Evolutionary conservation across 2,329 filamentous ascomycete genomes (phyloP).

Genomic region (Tolypocladium ovalisporum): DNA sequence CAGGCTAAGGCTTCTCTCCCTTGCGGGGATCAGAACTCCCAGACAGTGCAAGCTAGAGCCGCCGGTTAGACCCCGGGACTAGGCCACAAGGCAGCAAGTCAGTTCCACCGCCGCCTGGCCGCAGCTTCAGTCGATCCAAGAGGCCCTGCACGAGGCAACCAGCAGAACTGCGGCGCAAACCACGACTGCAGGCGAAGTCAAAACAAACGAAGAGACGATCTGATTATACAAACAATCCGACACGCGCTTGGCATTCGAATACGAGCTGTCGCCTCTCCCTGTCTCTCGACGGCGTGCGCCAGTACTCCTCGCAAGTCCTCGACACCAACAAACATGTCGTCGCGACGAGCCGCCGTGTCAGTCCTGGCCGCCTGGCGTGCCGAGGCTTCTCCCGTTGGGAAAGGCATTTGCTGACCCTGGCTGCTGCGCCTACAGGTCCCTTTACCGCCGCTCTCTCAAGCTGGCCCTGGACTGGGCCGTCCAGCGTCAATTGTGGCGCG

Average conservation of each 20-base stretch:
- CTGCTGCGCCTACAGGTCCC: constrained; percentile 39
- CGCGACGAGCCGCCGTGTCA: constrained; percentile 40
- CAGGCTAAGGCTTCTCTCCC: too few relatives aligned
- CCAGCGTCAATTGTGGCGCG: constrained; percentile 85
- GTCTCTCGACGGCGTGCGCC: neutral
- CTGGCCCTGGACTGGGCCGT: constrained; percentile 92
- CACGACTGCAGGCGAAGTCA: neutral
- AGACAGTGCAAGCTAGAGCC: neutral
- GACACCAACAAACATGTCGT: constrained; percentile 12
- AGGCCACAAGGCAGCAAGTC: constrained; percentile 3
- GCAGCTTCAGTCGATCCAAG: neutral
- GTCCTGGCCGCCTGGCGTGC: constrained; percentile 7
- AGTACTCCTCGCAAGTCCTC: neutral
- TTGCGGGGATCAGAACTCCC: too few relatives aligned
- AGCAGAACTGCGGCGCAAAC: neutral
- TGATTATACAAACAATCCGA: neutral
- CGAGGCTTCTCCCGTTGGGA: neutral
- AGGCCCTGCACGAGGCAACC: neutral
- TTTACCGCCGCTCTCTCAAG: constrained; percentile 90
- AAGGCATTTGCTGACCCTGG: constrained; percentile 1
- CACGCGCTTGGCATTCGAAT: neutral
- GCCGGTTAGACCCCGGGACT: neutral
- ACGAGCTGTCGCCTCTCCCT: neutral
- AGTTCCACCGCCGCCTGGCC: neutral
- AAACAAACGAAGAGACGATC: neutral